Evolutionary conservation across 2,329 filamentous ascomycete species (phyloP).

Genomic region (Aspergillus sp.): DNA sequence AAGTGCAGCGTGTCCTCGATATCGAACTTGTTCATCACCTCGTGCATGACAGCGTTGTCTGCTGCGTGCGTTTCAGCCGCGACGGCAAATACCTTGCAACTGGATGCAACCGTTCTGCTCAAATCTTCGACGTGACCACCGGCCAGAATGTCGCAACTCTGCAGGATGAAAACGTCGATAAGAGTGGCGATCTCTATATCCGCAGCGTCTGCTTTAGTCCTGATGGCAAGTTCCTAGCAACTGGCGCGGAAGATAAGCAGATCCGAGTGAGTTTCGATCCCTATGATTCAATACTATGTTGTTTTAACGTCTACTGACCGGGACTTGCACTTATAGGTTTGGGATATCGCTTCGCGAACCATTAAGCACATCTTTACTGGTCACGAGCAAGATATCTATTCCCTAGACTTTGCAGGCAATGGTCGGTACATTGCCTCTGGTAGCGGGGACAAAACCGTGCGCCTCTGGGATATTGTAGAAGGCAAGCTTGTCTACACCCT

Average conservation of each 20-base stretch:
- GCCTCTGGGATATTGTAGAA: constrained; percentile 92
- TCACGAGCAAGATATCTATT: constrained; percentile 98
- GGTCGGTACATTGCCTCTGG: constrained; percentile 93
- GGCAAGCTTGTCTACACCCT: constrained; percentile 80
- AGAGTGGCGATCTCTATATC: constrained; percentile 92
- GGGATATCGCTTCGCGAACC: constrained; percentile 81
- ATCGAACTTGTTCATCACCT: constrained; percentile 93
- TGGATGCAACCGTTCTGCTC: constrained; percentile 97
- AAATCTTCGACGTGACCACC: constrained; percentile 90
- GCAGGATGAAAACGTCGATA: constrained; percentile 83
- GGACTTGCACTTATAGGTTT: constrained; percentile 62
- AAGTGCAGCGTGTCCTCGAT: constrained; percentile 83
- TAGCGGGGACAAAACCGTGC: constrained; percentile 89
- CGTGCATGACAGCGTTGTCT: constrained; percentile 92
- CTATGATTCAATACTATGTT: not conserved
- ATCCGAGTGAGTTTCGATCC: constrained; percentile 68
- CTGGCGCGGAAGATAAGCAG: constrained; percentile 95
- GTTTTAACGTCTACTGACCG: not conserved
- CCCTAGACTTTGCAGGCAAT: constrained; percentile 89
- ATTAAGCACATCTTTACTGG: constrained; percentile 95
- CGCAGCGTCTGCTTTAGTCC: constrained; percentile 98
- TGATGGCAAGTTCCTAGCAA: constrained; percentile 89
- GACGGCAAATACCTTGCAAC: constrained; percentile 96
- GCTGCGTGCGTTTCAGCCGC: constrained; percentile 94
- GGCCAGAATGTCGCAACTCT: constrained; percentile 87